phyloP scores from a whole-genome alignment of 805 yeast species.

The Jamesozyma spencerorum region DNA sequence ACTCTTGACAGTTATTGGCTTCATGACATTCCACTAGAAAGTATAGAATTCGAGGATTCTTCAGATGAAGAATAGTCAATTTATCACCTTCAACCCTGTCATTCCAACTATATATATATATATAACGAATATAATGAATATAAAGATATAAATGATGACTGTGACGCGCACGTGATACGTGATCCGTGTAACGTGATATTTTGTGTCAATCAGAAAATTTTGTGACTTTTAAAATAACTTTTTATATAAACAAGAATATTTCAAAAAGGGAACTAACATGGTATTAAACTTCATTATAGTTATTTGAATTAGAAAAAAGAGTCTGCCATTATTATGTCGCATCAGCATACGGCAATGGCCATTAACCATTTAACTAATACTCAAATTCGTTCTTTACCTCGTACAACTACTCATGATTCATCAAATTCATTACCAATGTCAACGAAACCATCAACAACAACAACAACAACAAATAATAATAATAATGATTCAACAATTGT shows the following conservation, averaged over 20 bases:
- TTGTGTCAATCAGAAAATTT: neutral
- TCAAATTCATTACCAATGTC: neutral
- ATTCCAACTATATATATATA: constrained; percentile 1
- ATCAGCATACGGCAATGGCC: constrained; percentile 6
- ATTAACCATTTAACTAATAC: constrained; percentile 6
- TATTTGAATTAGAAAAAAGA: neutral
- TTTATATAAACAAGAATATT: too few relatives aligned
- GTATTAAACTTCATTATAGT: too few relatives aligned
- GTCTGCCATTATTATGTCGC: neutral
- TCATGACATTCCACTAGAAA: constrained; percentile 17
- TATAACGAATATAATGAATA: too few relatives aligned
- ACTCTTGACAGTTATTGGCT: constrained; percentile 17
- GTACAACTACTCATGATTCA: neutral
- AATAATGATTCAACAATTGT: constrained; percentile 35
- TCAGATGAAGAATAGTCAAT: constrained; percentile 26
- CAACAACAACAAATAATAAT: neutral
- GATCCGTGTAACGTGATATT: too few relatives aligned
- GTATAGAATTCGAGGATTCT: constrained; percentile 25
- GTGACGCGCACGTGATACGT: too few relatives aligned
- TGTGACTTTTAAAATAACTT: too few relatives aligned
- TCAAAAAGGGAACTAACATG: too few relatives aligned
- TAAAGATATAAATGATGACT: too few relatives aligned
- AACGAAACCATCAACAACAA: neutral
- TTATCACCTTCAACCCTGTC: too few relatives aligned
- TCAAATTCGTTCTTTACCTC: neutral